Evolutionary conservation across 2,329 filamentous ascomycete species (phyloP).

Genomic region (Bipolaris bicolor): DNA sequence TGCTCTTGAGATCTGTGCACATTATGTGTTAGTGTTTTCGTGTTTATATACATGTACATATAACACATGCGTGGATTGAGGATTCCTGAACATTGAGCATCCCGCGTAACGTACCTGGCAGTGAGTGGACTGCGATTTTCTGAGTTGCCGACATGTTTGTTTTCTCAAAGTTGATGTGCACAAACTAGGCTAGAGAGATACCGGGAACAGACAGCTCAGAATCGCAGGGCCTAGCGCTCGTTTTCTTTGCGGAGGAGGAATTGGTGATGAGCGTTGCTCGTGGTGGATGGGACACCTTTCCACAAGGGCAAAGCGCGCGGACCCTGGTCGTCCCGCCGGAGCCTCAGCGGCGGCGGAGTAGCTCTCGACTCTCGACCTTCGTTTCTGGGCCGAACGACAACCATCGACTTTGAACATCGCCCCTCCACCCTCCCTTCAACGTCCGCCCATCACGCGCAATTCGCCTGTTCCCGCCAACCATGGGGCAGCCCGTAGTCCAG

Average conservation of each 20-base stretch:
- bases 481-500: constrained; percentile 87
- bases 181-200: not conserved
- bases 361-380: constrained; percentile 21
- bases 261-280: constrained; percentile 13
- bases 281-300: constrained; percentile 46
- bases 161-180: not conserved
- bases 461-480: constrained; percentile 53
- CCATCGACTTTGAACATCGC: constrained; percentile 8
- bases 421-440: constrained; percentile 16
- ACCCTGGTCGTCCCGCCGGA: constrained; percentile 40
- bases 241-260: constrained; percentile 4
- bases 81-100: not conserved
- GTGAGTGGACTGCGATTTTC: constrained; percentile 70
- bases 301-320: constrained; percentile 39
- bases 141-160: constrained; percentile 46
- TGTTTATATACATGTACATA: not conserved
- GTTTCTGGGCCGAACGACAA: constrained; percentile 10
- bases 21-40: constrained; percentile 19
- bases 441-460: constrained; percentile 20
- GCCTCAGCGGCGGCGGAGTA: constrained; percentile 33
- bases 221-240: constrained; percentile 15
- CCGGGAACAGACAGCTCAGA: not conserved
- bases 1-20: constrained; percentile 86
- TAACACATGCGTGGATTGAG: constrained; percentile 5
- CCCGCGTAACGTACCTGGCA: constrained; percentile 61